These are phyloP conservation scores for Colletotrichum costaricense DNA, from an alignment of 2,329 filamentous ascomycete species.

Conservation along the genomic window DNA sequence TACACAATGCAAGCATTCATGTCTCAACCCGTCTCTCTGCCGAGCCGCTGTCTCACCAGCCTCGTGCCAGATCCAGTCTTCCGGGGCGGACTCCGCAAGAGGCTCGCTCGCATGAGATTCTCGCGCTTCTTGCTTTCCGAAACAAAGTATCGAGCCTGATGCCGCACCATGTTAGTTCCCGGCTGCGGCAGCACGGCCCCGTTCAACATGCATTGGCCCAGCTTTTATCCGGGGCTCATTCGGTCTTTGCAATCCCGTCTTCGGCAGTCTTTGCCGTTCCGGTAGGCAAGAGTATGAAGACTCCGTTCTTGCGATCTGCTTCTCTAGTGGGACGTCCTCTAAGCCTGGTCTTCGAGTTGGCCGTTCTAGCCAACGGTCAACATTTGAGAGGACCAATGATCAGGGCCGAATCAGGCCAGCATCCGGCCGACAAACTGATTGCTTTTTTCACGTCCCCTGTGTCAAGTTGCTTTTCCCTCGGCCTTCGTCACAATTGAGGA, in stretches of 20 bases:
- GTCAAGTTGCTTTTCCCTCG: neutral
- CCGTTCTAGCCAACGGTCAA: neutral
- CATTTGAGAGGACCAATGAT: neutral
- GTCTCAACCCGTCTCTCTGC: neutral
- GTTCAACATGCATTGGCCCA: conserved; percentile 25
- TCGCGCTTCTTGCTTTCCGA: conserved; percentile 10
- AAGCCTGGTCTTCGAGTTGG: neutral
- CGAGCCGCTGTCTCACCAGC: conserved; percentile 13
- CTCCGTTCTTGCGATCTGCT: neutral
- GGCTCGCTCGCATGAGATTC: conserved; percentile 6
- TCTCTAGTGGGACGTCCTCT: neutral
- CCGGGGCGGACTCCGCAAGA: conserved; percentile 23
- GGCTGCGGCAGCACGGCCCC: conserved; percentile 23
- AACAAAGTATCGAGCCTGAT: conserved; percentile 1
- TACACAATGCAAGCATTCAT: conserved; percentile 27
- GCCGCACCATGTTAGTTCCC: conserved; percentile 23
- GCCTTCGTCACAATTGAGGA: neutral
- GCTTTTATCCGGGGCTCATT: neutral
- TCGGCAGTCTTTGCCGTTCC: neutral
- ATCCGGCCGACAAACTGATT: conserved; percentile 1
- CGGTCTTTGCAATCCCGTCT: neutral
- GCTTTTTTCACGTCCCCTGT: neutral
- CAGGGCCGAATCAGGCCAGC: neutral
- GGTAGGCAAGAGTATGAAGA: neutral
- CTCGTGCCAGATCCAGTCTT: conserved; percentile 27